Evolutionary conservation across 225 moss, liverwort and hornwort genomes (phyloP).

Genomic region (Sphagnum contortum): DNA sequence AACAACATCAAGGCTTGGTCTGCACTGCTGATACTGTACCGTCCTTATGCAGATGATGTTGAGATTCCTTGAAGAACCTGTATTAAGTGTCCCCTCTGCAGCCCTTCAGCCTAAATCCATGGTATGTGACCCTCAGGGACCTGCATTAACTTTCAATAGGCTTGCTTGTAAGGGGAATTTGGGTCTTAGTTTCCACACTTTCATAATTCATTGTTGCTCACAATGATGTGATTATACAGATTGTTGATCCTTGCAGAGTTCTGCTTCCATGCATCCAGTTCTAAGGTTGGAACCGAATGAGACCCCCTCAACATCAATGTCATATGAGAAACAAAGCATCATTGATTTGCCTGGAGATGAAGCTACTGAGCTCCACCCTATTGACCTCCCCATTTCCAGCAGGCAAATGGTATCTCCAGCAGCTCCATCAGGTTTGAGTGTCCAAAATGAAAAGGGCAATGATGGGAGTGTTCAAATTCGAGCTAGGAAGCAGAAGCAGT

Average conservation of each 20-base stretch:
- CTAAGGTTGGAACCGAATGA: neutral
- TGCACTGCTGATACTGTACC: neutral
- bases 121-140: constrained; percentile 15
- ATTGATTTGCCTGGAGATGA: constrained; percentile 12
- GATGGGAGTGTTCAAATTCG: constrained; percentile 16
- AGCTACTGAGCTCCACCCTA: constrained; percentile 1
- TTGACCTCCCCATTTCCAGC: constrained; percentile 11
- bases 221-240: neutral
- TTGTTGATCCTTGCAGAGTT: constrained; percentile 10
- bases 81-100: constrained; percentile 13
- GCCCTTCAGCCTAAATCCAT: constrained; percentile 18
- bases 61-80: constrained; percentile 33
- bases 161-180: neutral
- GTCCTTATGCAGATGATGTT: constrained; percentile 36
- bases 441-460: constrained; percentile 11
- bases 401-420: constrained; percentile 11
- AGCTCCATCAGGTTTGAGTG: neutral
- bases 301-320: constrained; percentile 11
- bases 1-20: neutral
- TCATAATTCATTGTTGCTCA: neutral
- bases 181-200: neutral
- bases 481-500: constrained; percentile 21
- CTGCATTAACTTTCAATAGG: neutral
- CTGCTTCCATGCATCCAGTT: constrained; percentile 16
- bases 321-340: constrained; percentile 13